Conservation (phyloP, 768 basidiomycete species). For the Mycena alexandri region DNA sequence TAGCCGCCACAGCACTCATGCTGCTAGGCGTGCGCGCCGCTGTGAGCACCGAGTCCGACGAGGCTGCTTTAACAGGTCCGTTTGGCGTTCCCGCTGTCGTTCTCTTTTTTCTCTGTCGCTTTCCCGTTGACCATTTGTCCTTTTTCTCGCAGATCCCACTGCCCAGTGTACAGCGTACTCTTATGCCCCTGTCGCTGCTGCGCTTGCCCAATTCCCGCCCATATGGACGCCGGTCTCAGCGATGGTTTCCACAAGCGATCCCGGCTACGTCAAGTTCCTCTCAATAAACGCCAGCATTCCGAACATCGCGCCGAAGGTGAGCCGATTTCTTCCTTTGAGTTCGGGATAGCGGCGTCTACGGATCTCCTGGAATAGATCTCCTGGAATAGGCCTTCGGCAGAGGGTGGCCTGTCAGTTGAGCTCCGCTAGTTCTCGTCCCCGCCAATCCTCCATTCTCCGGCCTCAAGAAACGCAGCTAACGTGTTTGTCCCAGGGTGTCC, state of each 20-base stretch:
- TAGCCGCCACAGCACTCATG: no score
- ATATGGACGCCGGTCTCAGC: constrained; percentile 56
- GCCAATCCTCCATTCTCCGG: no score
- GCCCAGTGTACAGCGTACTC: constrained; percentile 59
- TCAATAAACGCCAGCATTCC: constrained; percentile 60
- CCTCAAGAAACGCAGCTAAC: constrained; percentile 38
- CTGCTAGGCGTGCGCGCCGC: no score
- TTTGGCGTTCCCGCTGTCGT: no score
- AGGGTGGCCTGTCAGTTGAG: no score
- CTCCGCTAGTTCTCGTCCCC: no score
- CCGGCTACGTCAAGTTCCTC: constrained; percentile 58
- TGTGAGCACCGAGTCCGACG: no score
- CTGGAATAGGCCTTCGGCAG: no score
- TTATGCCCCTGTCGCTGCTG: constrained; percentile 51
- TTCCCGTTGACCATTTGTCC: background rate
- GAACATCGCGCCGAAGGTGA: constrained; percentile 60
- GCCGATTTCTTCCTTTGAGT: constrained; percentile 12
- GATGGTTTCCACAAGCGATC: constrained; percentile 57
- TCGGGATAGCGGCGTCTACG: no score
- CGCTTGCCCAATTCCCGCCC: constrained; percentile 55
- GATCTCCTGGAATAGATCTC: no score
- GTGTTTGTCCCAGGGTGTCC: constrained; percentile 16
- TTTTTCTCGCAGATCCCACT: constrained; percentile 43
- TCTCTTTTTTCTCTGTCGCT: no score
- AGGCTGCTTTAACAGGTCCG: no score